Conservation (phyloP, 176 grass and related monocot genomes). For the Thinopyrum elongatum region DNA sequence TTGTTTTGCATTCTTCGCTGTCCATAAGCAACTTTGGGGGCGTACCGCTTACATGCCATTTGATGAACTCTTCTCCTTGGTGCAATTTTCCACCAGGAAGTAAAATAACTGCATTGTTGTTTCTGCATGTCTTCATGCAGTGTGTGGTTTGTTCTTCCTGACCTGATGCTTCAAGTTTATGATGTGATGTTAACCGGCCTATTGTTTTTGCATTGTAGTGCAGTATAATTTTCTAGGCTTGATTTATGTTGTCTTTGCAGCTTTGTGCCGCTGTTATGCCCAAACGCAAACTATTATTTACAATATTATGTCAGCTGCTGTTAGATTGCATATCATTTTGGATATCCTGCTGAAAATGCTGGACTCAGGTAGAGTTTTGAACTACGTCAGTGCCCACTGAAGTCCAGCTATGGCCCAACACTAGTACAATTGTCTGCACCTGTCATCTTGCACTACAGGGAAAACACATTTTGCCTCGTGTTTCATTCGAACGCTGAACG, state of each 20-base stretch:
- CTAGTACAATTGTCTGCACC: not conserved
- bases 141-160: not conserved
- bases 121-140: not conserved
- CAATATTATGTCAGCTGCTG: not conserved
- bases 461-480: no score
- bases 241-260: not conserved
- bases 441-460: no score
- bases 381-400: not conserved
- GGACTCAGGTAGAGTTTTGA: not conserved
- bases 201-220: not conserved
- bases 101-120: slow-evolving; percentile 25
- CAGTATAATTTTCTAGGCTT: not conserved
- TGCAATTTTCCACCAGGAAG: slow-evolving; percentile 15
- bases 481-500: no score
- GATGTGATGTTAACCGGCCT: not conserved
- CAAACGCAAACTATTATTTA: not conserved
- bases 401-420: not conserved
- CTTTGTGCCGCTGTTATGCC: not conserved
- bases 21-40: not conserved
- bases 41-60: not conserved
- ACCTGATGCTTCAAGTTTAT: not conserved
- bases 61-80: not conserved
- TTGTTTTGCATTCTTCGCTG: not conserved
- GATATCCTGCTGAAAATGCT: not conserved
- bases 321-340: not conserved